Base-by-base conservation (phyloP, 371 early-diverging fungal species). In the Sporodiniella umbellata region DNA sequence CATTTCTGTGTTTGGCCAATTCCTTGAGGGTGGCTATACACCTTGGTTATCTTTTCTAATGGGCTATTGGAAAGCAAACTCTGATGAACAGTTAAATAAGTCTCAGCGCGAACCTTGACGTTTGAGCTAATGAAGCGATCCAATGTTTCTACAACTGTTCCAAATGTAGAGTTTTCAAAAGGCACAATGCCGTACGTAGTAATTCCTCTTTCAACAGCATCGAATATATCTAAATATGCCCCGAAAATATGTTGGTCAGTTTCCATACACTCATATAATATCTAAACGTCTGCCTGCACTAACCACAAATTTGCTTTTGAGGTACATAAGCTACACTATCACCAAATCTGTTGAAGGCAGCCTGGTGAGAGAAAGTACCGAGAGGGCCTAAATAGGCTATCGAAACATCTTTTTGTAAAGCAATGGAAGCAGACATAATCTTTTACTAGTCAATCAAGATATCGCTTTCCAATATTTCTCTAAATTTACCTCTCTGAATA, bases 331-430 rank as follows among this genome's bases (percentile, higher is more conserved):
- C 72, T 4, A 88, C 82, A 48, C 85, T 79, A 54, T 89, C 90
- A 7, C 92, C 94, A 56, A 96, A 90, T 31, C 87, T 75, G 30
- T 81, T 72, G 51, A 70, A 68, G n/a, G 95, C 93, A 3, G 90
- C 91, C 57, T 93, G 90, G 62, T 94, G 91, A n/a, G 95, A 83
- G 70, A 90, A 94, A n/a, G 94, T 89, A 25, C 96, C 98, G 2
- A 82, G 77, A 4, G 98, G 96, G 4, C 98, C 98, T 11, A 98
- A 81, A 59, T 89, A 96, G 14, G 92, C 93, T 23, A 97, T 81
- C 4, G 83, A 74, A 7, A 87, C 80, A 17, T 92, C 85, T 43
- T 86, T 81, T 70, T 92, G 91, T 22, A 93, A 73, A 4, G 91
- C 86, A 51, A 94, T 89, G 8, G 92, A 89, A 0, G 93, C 92